phyloP scores from a whole-genome alignment of 352 stramenopile genomes.

The Globisporangium perplexum region DNA sequence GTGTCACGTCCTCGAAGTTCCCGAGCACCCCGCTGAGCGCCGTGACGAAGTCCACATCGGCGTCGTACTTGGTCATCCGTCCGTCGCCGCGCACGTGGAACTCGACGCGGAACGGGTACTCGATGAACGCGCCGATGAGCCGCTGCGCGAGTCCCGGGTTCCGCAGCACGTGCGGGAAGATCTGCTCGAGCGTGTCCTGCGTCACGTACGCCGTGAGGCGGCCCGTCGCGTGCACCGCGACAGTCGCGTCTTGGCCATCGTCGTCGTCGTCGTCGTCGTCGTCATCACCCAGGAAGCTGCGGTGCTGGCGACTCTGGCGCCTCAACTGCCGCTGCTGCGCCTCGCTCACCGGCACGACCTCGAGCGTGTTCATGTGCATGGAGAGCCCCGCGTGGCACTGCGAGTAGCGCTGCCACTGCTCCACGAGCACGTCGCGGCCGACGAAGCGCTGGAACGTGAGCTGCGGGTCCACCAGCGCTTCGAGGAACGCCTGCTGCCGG shows the following conservation, averaged over 20 bases:
- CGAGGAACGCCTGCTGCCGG: slow-evolving; percentile 14
- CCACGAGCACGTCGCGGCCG: slow-evolving; percentile 12
- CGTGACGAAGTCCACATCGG: slow-evolving; percentile 17
- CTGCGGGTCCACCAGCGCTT: slow-evolving; percentile 4
- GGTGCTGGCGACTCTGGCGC: too few species aligned
- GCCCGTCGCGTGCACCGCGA: slow-evolving; percentile 3
- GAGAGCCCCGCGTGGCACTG: slow-evolving; percentile 9
- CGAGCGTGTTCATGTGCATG: slow-evolving; percentile 9
- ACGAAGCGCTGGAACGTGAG: slow-evolving; percentile 12
- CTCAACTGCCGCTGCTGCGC: neutral
- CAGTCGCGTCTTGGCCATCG: neutral
- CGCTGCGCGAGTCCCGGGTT: slow-evolving; percentile 1
- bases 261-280: neutral
- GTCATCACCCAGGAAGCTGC: too few species aligned
- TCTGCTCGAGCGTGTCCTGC: slow-evolving; percentile 9
- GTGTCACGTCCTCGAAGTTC: slow-evolving; percentile 4
- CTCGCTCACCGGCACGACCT: neutral
- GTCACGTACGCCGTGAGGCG: slow-evolving; percentile 15
- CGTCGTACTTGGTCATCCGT: slow-evolving; percentile 13
- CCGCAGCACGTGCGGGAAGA: slow-evolving; percentile 11
- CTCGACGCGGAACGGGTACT: slow-evolving; percentile 15
- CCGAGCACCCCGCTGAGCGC: slow-evolving; percentile 12
- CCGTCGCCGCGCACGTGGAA: slow-evolving; percentile 11
- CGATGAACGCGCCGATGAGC: slow-evolving; percentile 16
- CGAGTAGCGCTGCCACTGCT: slow-evolving; percentile 18